phyloP scores from a whole-genome alignment of 2,329 filamentous ascomycete genomes.

The Diaporthe humulicola region DNA sequence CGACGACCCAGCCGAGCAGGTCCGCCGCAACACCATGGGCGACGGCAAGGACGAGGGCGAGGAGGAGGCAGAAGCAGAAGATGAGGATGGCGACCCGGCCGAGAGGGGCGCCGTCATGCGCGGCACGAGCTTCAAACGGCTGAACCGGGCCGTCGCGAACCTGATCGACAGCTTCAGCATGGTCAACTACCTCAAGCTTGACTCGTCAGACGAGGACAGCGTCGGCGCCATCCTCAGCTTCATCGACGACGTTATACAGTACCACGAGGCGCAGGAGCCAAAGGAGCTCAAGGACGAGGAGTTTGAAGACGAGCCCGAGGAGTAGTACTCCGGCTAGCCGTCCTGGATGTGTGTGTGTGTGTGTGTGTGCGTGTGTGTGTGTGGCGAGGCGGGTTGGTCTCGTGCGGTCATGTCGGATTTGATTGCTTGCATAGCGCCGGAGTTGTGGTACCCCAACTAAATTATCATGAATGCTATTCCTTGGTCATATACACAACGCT shows the following conservation, averaged over 20 bases:
- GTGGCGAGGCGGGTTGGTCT: neutral
- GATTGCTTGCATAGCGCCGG: constrained; percentile 57
- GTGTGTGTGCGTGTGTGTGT: too few species aligned
- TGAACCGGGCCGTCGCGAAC: constrained; percentile 90
- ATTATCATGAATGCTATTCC: constrained; percentile 35
- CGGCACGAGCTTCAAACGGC: constrained; percentile 82
- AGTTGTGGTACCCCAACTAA: constrained; percentile 48
- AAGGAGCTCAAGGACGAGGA: constrained; percentile 80
- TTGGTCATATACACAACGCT: constrained; percentile 14
- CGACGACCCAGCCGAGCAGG: constrained; percentile 76
- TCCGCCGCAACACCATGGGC: constrained; percentile 55
- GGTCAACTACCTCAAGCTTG: constrained; percentile 92
- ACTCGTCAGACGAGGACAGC: constrained; percentile 91
- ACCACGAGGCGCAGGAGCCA: constrained; percentile 92
- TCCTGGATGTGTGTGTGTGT: neutral
- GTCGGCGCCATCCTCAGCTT: constrained; percentile 76
- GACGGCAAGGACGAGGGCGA: constrained; percentile 65
- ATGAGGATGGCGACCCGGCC: constrained; percentile 70
- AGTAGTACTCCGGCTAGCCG: constrained; percentile 36
- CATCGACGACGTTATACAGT: constrained; percentile 95
- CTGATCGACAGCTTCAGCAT: constrained; percentile 98
- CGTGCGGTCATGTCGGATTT: constrained; percentile 34
- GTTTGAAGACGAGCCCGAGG: constrained; percentile 59
- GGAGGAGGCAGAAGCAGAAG: constrained; percentile 64
- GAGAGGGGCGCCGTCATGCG: constrained; percentile 81